phyloP scores from a whole-genome alignment of 441 rosid genomes.

The Dalechampia spathulata region DNA sequence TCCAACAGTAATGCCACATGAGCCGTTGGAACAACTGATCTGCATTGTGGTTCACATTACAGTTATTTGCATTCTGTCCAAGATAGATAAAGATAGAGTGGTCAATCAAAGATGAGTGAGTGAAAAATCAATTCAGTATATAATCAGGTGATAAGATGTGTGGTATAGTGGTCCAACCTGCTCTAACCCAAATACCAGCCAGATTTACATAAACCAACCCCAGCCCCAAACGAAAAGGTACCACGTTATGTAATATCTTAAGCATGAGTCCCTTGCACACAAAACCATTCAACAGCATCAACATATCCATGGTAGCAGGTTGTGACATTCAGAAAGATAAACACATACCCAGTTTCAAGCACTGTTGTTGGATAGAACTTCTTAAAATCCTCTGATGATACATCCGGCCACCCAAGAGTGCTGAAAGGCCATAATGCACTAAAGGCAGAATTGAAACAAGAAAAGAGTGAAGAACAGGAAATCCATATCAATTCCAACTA shows the following conservation, averaged over 20 bases:
- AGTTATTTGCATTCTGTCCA: not conserved
- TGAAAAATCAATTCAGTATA: too few relatives aligned
- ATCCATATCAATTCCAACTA: not conserved
- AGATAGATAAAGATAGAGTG: not conserved
- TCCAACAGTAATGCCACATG: too few relatives aligned
- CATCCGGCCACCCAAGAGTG: constrained; percentile 99
- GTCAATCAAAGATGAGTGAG: not conserved
- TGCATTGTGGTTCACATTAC: not conserved
- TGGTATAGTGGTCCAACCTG: not conserved
- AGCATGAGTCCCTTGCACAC: not conserved
- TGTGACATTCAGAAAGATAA: constrained; percentile 3
- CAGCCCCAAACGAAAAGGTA: not conserved
- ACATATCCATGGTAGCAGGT: not conserved
- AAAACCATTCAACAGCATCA: constrained; percentile 13
- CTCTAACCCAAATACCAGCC: not conserved
- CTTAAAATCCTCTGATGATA: constrained; percentile 63
- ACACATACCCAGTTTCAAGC: constrained; percentile 88
- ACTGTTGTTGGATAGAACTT: constrained; percentile 86
- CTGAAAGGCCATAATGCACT: constrained; percentile 98
- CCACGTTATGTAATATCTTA: not conserved
- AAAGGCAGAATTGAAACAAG: constrained; percentile 21
- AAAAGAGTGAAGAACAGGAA: not conserved
- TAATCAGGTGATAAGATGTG: not conserved
- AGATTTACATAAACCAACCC: not conserved
- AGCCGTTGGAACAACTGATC: not conserved